These are phyloP conservation scores for Trichoderma sp. DNA, from an alignment of 2,329 filamentous ascomycete genomes.

Conservation along the genomic window DNA sequence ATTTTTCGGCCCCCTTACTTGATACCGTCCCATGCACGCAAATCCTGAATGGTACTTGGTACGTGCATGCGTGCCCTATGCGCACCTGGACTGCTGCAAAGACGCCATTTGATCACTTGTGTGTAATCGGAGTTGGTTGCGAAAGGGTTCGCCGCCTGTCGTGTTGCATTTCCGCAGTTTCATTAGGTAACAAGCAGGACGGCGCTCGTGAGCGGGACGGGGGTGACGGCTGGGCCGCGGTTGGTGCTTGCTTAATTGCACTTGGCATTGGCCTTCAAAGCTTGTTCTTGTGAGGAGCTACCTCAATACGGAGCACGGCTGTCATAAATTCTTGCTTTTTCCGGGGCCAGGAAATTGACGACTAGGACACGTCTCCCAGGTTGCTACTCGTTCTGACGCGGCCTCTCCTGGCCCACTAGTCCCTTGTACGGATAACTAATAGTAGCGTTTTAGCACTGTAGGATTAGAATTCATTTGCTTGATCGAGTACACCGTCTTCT, in stretches of 20 bases:
- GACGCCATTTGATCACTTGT: not conserved
- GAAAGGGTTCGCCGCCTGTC: not conserved
- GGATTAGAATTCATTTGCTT: not conserved
- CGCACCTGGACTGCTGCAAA: not conserved
- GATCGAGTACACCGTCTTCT: not conserved
- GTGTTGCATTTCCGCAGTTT: not conserved
- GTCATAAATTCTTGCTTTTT: not conserved
- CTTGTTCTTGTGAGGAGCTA: not conserved
- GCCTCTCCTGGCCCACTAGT: slow-evolving; percentile 14
- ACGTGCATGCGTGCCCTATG: not conserved
- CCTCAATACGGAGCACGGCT: not conserved
- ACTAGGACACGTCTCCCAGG: not conserved
- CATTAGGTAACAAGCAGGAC: not conserved
- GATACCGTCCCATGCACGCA: not conserved
- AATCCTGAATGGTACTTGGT: not conserved
- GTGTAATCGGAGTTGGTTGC: not conserved
- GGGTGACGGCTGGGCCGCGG: not conserved
- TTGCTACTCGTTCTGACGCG: not conserved
- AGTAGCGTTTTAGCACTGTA: not conserved
- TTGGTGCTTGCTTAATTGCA: slow-evolving; percentile 8
- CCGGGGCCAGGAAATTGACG: slow-evolving; percentile 3
- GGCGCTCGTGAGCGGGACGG: not conserved
- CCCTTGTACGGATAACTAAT: not conserved
- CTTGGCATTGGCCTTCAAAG: not conserved
- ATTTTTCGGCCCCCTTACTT: not conserved